phyloP scores from a whole-genome alignment of 371 early-diverging fungal species.

The Entomophthora muscae region DNA sequence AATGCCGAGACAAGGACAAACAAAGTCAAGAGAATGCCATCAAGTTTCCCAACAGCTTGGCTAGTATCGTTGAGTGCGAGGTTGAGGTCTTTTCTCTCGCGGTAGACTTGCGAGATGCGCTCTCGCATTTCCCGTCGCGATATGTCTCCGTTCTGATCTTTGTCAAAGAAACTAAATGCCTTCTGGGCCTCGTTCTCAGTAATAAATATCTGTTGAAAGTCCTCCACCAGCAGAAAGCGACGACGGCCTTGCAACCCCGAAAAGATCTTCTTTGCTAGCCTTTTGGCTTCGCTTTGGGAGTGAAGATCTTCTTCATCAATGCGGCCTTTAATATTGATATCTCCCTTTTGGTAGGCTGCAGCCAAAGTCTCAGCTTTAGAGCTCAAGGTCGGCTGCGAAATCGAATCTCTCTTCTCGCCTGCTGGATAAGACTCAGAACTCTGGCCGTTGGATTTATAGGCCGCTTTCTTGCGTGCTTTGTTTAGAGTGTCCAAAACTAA shows the following conservation, averaged over 20 bases:
- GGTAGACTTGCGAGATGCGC: slow-evolving; percentile 39
- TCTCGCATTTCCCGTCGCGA: slow-evolving; percentile 34
- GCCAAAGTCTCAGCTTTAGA: background rate
- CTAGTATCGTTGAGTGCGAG: slow-evolving; percentile 37
- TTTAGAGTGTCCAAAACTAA: slow-evolving; percentile 2
- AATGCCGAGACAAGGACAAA: slow-evolving; percentile 9
- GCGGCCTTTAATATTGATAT: background rate
- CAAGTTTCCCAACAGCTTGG: slow-evolving; percentile 50
- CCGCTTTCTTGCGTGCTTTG: background rate
- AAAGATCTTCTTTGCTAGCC: slow-evolving; percentile 9
- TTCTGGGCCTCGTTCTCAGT: slow-evolving; percentile 27
- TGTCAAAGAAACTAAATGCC: slow-evolving; percentile 50
- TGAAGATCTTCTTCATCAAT: slow-evolving; percentile 8
- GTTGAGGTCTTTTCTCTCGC: slow-evolving; percentile 39
- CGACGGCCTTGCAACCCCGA: background rate
- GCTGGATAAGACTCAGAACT: background rate
- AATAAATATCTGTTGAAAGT: slow-evolving; percentile 34
- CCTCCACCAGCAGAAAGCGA: slow-evolving; percentile 18
- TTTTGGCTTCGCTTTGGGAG: slow-evolving; percentile 9
- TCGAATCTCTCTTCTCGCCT: background rate
- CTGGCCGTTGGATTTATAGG: background rate
- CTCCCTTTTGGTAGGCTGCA: background rate
- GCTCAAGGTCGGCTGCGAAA: too few species aligned
- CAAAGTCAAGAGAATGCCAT: slow-evolving; percentile 28
- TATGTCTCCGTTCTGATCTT: slow-evolving; percentile 47